A percentile compares a stretch with the other conserved stretches of the same genome.
Conservation (phyloP, 75 land plant genomes). For the Cupressus sempervirens region DNA sequence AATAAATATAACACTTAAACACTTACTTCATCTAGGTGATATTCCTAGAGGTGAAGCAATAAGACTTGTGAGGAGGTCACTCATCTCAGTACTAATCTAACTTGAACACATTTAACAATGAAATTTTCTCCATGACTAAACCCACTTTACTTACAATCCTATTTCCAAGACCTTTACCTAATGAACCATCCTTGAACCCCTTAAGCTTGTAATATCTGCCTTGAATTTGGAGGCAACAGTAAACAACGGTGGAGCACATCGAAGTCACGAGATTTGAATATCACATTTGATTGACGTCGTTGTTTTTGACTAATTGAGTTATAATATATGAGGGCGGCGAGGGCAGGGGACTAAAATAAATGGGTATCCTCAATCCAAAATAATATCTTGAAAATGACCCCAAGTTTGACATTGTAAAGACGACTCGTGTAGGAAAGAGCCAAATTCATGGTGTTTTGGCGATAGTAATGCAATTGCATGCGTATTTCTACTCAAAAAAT, state of each 20-base stretch:
- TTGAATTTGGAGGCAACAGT: neutral
- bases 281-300: neutral
- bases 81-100: too few relatives aligned
- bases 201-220: too few relatives aligned
- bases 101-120: too few relatives aligned
- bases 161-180: too few relatives aligned
- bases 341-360: neutral
- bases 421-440: neutral
- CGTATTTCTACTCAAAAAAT: neutral
- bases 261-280: neutral
- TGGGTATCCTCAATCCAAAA: neutral
- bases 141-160: too few relatives aligned
- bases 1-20: too few relatives aligned
- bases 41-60: too few relatives aligned
- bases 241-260: neutral
- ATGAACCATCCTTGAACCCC: too few relatives aligned
- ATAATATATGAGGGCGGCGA: neutral
- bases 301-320: neutral
- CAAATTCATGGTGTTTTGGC: conserved; percentile 6
- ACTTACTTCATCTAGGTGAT: too few relatives aligned
- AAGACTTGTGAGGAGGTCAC: too few relatives aligned
- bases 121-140: too few relatives aligned
- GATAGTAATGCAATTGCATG: neutral
- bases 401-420: conserved; percentile 2
- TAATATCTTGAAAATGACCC: neutral